phyloP scores from a whole-genome alignment of 768 basidiomycete genomes.

The Rubroboletus pulcherrimus region DNA sequence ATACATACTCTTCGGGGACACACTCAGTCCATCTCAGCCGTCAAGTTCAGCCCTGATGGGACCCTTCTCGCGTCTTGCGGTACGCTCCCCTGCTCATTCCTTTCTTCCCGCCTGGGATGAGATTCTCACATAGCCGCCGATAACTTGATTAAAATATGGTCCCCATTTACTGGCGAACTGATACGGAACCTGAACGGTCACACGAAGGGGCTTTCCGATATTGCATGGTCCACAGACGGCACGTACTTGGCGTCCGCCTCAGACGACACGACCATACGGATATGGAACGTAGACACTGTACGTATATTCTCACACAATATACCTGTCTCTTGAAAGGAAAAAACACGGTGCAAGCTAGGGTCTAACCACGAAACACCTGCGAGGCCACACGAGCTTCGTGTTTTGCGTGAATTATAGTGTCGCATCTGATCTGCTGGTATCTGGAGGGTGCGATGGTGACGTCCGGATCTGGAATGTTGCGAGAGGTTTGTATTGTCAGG shows the following conservation, averaged over 20 bases:
- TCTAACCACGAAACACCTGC: constrained; percentile 63
- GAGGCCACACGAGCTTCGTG: constrained; percentile 83
- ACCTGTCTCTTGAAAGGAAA: background rate
- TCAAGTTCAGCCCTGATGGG: constrained; percentile 91
- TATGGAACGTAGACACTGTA: constrained; percentile 85
- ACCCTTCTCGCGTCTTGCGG: constrained; percentile 82
- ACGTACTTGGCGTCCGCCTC: constrained; percentile 84
- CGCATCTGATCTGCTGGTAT: constrained; percentile 83
- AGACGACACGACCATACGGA: constrained; percentile 84
- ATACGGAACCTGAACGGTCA: constrained; percentile 74
- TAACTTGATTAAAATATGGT: constrained; percentile 78
- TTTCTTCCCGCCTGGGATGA: background rate
- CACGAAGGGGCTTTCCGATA: constrained; percentile 80
- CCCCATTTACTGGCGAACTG: constrained; percentile 73
- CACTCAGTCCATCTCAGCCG: constrained; percentile 77
- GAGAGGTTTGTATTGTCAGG: constrained; percentile 48
- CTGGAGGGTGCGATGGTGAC: constrained; percentile 90
- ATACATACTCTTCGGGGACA: constrained; percentile 72
- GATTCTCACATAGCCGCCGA: constrained; percentile 60
- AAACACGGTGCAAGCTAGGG: constrained; percentile 43
- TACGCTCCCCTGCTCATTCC: constrained; percentile 36
- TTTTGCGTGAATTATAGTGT: constrained; percentile 92
- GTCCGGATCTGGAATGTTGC: constrained; percentile 90
- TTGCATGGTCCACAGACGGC: constrained; percentile 86
- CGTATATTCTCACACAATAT: constrained; percentile 26